Percentiles rank a stretch among this genome's conserved stretches.
Evolutionary conservation across 352 stramenopile genomes (phyloP).

Genomic region (Globisporangium mamillatum): DNA sequence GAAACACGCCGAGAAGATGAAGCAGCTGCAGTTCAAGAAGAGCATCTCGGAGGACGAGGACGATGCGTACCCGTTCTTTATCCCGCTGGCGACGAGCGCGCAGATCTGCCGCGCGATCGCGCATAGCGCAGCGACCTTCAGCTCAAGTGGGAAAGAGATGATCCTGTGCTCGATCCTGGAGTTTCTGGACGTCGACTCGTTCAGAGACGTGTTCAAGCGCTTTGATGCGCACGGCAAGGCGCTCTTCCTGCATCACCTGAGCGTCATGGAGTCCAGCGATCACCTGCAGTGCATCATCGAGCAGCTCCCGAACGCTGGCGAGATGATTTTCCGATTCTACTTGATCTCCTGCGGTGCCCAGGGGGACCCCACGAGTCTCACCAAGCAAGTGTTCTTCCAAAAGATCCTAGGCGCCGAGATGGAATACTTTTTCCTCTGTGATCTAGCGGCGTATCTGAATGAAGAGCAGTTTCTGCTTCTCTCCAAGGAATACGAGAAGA

Average conservation of each 20-base stretch:
- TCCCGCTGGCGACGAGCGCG: slow-evolving; percentile 57
- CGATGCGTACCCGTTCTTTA: slow-evolving; percentile 40
- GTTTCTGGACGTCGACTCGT: slow-evolving; percentile 60
- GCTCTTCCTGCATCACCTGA: slow-evolving; percentile 63
- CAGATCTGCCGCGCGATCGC: slow-evolving; percentile 75
- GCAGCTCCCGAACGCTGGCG: slow-evolving; percentile 47
- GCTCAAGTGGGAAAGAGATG: slow-evolving; percentile 72
- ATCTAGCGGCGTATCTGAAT: slow-evolving; percentile 52
- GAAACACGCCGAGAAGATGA: slow-evolving; percentile 6
- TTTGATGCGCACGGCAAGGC: slow-evolving; percentile 59
- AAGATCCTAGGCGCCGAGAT: slow-evolving; percentile 57
- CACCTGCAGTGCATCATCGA: slow-evolving; percentile 55
- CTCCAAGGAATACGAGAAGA: slow-evolving; percentile 63
- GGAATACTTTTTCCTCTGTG: slow-evolving; percentile 72
- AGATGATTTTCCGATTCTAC: slow-evolving; percentile 66
- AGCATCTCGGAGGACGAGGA: slow-evolving; percentile 30
- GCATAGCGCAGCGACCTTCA: slow-evolving; percentile 49
- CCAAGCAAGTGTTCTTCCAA: slow-evolving; percentile 57
- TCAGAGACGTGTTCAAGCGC: slow-evolving; percentile 61
- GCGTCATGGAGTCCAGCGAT: slow-evolving; percentile 45
- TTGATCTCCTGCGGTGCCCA: slow-evolving; percentile 37
- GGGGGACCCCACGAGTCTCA: slow-evolving; percentile 17
- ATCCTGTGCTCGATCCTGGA: slow-evolving; percentile 66
- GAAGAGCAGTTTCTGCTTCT: slow-evolving; percentile 66
- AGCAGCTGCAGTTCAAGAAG: slow-evolving; percentile 1